These are phyloP conservation scores for Amanita thiersii DNA, from an alignment of 768 basidiomycete species.

Conservation along the genomic window DNA sequence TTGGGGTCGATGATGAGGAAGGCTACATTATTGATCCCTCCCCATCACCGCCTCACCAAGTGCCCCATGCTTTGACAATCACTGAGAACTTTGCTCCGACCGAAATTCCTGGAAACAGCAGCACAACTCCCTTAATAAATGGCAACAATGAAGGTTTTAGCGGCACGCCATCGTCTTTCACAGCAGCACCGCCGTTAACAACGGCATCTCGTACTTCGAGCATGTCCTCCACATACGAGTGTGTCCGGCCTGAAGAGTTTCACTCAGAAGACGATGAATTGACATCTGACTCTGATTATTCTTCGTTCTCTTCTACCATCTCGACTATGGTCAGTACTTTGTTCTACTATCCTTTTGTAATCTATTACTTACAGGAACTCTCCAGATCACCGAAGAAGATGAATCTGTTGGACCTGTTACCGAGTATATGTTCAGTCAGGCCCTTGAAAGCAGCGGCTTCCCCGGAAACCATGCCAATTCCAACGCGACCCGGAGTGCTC, in stretches of 20 bases:
- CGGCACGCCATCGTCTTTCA: not conserved
- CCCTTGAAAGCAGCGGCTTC: constrained; percentile 3
- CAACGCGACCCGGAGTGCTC: not conserved
- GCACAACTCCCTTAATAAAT: not conserved
- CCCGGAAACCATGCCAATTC: constrained; percentile 1
- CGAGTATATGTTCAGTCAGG: constrained; percentile 8
- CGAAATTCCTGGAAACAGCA: constrained; percentile 1
- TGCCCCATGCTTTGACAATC: constrained; percentile 9
- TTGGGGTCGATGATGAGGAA: constrained; percentile 29
- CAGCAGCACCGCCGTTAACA: constrained; percentile 1
- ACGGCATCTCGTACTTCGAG: constrained; percentile 3
- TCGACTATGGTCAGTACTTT: constrained; percentile 7
- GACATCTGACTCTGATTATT: constrained; percentile 6
- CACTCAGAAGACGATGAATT: constrained; percentile 8
- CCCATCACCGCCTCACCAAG: constrained; percentile 8
- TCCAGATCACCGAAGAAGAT: constrained; percentile 8
- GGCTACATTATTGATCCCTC: constrained; percentile 15
- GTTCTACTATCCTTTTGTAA: not conserved
- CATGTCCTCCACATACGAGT: constrained; percentile 6
- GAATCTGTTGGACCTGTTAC: constrained; percentile 5
- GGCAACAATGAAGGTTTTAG: not conserved
- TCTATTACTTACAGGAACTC: not conserved
- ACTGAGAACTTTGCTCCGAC: constrained; percentile 1
- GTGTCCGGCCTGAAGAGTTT: constrained; percentile 8
- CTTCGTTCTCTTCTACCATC: constrained; percentile 8